Conservation (phyloP, 805 yeast species). For the Blastobotrys mokoenaii region DNA sequence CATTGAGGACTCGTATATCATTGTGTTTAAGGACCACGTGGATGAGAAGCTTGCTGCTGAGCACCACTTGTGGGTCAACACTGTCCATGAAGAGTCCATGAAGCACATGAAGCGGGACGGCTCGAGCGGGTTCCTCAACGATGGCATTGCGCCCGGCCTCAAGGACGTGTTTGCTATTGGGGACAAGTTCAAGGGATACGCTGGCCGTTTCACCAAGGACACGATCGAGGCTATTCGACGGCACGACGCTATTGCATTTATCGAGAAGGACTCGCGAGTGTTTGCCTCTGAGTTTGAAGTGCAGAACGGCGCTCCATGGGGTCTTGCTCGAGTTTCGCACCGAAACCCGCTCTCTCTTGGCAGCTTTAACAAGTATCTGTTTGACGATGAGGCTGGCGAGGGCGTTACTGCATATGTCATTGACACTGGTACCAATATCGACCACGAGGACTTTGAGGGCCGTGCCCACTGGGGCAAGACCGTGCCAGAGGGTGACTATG, state of each 20-base stretch:
- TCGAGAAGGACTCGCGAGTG: conserved; percentile 55
- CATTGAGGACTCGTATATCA: conserved; percentile 47
- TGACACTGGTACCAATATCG: conserved; percentile 63
- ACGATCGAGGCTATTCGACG: conserved; percentile 66
- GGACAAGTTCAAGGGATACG: conserved; percentile 61
- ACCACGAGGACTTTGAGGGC: conserved; percentile 50
- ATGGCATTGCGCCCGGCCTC: conserved; percentile 19
- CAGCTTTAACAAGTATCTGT: conserved; percentile 51
- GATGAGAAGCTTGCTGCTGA: conserved; percentile 44
- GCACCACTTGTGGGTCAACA: conserved; percentile 62
- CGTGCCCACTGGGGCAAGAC: conserved; percentile 57
- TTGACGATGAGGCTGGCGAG: conserved; percentile 51
- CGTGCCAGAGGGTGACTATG: conserved; percentile 40
- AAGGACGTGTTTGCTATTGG: conserved; percentile 39
- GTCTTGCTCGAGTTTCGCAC: conserved; percentile 62
- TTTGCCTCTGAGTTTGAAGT: conserved; percentile 37
- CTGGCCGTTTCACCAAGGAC: conserved; percentile 73
- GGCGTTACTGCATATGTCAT: conserved; percentile 69
- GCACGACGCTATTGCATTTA: conserved; percentile 46
- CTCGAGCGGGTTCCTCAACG: conserved; percentile 19
- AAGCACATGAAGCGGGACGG: conserved; percentile 33
- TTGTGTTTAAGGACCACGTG: conserved; percentile 68
- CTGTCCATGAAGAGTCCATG: conserved; percentile 25
- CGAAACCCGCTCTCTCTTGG: conserved; percentile 52
- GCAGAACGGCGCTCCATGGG: conserved; percentile 69